Conservation (phyloP, 352 stramenopile genomes). For the Phytopythium delawarense region DNA sequence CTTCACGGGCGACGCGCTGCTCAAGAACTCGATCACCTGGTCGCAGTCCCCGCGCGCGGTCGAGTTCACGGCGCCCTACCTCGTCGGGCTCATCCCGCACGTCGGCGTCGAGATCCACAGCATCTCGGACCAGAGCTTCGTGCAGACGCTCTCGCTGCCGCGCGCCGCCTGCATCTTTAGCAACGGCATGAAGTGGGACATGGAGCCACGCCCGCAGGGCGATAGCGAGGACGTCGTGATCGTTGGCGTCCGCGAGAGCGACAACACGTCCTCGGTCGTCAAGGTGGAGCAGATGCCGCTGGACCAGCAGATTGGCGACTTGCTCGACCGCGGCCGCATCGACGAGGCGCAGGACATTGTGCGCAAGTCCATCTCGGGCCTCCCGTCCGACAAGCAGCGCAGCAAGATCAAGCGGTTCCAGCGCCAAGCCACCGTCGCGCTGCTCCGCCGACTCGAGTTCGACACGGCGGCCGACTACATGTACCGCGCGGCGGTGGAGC, state of each 20-base stretch:
- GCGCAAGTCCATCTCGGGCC: conserved; percentile 67
- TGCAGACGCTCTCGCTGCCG: conserved; percentile 69
- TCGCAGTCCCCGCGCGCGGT: conserved; percentile 63
- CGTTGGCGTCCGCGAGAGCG: conserved; percentile 59
- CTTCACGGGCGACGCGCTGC: conserved; percentile 73
- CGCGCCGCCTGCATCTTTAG: conserved; percentile 73
- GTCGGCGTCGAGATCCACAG: conserved; percentile 84
- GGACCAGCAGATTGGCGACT: conserved; percentile 79
- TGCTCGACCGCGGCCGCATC: conserved; percentile 81
- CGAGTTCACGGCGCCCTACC: conserved; percentile 77
- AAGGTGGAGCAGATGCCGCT: conserved; percentile 86
- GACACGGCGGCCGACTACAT: conserved; percentile 76
- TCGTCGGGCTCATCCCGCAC: conserved; percentile 68
- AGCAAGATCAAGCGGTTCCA: conserved; percentile 89
- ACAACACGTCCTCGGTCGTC: conserved; percentile 67
- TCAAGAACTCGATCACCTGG: conserved; percentile 84
- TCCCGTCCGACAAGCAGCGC: conserved; percentile 80
- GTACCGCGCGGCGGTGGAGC: conserved; percentile 81
- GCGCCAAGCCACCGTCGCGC: conserved; percentile 72
- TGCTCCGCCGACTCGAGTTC: conserved; percentile 79
- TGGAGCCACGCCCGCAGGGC: conserved; percentile 69
- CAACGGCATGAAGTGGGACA: conserved; percentile 91
- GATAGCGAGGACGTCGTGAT: conserved; percentile 80
- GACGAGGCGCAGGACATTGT: conserved; percentile 83
- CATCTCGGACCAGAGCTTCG: conserved; percentile 58